Evolutionary conservation across 1,284 basidiomycete genomes (phyloP).

Genomic region (Pseudozyma tsukubaensis): DNA sequence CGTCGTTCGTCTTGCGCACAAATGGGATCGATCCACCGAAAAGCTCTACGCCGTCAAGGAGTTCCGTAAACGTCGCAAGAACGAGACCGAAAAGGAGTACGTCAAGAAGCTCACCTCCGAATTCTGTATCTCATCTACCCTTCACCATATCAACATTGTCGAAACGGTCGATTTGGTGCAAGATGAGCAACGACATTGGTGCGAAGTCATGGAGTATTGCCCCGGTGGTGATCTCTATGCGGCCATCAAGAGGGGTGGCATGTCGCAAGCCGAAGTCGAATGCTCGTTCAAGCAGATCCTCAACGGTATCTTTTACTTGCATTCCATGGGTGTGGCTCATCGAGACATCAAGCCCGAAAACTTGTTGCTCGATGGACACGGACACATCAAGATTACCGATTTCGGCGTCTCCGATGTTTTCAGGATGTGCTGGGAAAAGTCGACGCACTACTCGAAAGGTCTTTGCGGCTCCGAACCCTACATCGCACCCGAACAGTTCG

Average conservation of each 20-base stretch:
- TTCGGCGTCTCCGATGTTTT: conserved; percentile 99
- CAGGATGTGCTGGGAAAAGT: conserved; percentile 96
- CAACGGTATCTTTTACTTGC: conserved; percentile 86
- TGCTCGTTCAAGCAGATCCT: conserved; percentile 98
- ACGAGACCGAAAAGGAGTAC: conserved; percentile 98
- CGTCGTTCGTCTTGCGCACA: conserved; percentile 94
- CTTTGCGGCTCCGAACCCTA: conserved; percentile 98
- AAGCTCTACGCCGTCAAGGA: conserved; percentile 99
- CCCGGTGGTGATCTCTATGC: conserved; percentile 92
- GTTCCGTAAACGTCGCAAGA: conserved; percentile 96
- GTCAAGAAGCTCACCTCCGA: conserved; percentile 99
- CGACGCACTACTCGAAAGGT: conserved; percentile 95
- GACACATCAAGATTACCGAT: conserved; percentile 98
- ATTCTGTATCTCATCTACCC: conserved; percentile 97
- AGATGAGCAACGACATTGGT: conserved; percentile 96
- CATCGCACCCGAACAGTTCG: conserved; percentile 96
- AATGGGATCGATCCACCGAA: conserved; percentile 96
- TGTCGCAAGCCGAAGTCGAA: conserved; percentile 93
- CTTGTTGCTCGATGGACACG: conserved; percentile 88
- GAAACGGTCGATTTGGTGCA: conserved; percentile 99
- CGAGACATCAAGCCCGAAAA: conserved; percentile 99
- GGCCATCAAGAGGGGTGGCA: conserved; percentile 95
- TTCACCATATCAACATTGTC: conserved; percentile 95
- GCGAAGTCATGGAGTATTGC: conserved; percentile 99
- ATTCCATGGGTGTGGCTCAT: conserved; percentile 95